Evolutionary conservation across 2,329 filamentous ascomycete species (phyloP).

Genomic region (Fusarium coffeatum): DNA sequence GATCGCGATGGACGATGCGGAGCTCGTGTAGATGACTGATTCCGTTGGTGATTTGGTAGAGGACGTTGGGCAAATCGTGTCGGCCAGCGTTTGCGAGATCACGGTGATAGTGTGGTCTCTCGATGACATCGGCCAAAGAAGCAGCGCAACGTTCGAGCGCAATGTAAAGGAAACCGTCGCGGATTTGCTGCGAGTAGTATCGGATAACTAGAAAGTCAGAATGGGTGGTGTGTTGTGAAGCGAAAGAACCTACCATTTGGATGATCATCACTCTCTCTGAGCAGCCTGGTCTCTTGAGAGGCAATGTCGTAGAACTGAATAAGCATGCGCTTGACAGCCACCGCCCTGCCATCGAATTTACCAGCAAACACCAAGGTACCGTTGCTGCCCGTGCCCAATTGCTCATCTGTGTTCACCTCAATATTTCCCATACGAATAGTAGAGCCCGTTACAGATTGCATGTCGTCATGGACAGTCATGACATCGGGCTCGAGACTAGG

Average conservation of each 20-base stretch:
- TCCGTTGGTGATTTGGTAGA: conserved; percentile 91
- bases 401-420: conserved; percentile 71
- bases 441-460: conserved; percentile 69
- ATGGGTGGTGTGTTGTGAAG: too few species aligned
- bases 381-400: conserved; percentile 85
- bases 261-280: conserved; percentile 95
- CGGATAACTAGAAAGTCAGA: conserved; percentile 77
- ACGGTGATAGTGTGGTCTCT: conserved; percentile 75
- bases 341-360: conserved; percentile 91
- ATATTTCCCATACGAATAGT: conserved; percentile 72
- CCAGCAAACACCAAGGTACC: conserved; percentile 97
- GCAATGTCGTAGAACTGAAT: conserved; percentile 96
- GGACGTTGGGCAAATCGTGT: conserved; percentile 79
- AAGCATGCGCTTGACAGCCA: conserved; percentile 96
- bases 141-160: conserved; percentile 94
- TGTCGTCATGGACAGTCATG: conserved; percentile 66
- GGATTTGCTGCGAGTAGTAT: conserved; percentile 92
- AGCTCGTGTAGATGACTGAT: conserved; percentile 89
- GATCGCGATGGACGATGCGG: conserved; percentile 94
- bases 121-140: conserved; percentile 90
- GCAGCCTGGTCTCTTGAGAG: conserved; percentile 88
- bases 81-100: conserved; percentile 79
- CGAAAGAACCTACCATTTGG: conserved; percentile 71
- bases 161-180: conserved; percentile 93
- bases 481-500: conserved; percentile 71